Conservation (phyloP, 2,329 filamentous ascomycete genomes). For the Orbilia javanica region DNA sequence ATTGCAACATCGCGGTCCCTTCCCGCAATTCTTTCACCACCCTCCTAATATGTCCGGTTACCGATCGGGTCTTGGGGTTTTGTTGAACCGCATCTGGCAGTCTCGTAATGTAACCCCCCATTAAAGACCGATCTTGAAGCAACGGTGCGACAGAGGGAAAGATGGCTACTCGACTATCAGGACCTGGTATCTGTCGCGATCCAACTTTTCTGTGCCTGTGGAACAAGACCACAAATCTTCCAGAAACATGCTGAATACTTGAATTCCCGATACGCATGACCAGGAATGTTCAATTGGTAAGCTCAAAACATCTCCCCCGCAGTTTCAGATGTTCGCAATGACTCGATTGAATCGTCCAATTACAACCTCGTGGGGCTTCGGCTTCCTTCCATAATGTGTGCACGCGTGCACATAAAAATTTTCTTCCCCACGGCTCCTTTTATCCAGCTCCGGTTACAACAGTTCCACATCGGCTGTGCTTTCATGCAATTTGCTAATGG, state of each 20-base stretch:
- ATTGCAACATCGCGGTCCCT: constrained; percentile 21
- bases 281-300: constrained; percentile 26
- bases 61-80: constrained; percentile 5
- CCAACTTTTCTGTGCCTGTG: constrained; percentile 37
- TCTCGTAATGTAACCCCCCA: constrained; percentile 6
- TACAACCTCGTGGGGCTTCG: constrained; percentile 47
- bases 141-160: constrained; percentile 17
- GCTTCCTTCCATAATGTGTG: constrained; percentile 27
- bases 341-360: constrained; percentile 44
- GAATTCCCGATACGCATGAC: constrained; percentile 18
- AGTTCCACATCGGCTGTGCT: constrained; percentile 19
- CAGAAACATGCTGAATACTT: constrained; percentile 9
- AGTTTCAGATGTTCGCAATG: constrained; percentile 42
- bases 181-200: constrained; percentile 16
- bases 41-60: neutral
- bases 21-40: neutral
- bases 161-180: constrained; percentile 29
- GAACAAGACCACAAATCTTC: constrained; percentile 16
- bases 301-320: constrained; percentile 30
- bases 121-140: neutral
- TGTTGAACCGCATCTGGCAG: constrained; percentile 19
- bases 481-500: constrained; percentile 55
- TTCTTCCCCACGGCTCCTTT: constrained; percentile 26
- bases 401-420: constrained; percentile 27
- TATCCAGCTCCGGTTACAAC: constrained; percentile 33